These are phyloP conservation scores for Coniochaeta ligniaria DNA, from an alignment of 2,329 filamentous ascomycete species.

Conservation along the genomic window DNA sequence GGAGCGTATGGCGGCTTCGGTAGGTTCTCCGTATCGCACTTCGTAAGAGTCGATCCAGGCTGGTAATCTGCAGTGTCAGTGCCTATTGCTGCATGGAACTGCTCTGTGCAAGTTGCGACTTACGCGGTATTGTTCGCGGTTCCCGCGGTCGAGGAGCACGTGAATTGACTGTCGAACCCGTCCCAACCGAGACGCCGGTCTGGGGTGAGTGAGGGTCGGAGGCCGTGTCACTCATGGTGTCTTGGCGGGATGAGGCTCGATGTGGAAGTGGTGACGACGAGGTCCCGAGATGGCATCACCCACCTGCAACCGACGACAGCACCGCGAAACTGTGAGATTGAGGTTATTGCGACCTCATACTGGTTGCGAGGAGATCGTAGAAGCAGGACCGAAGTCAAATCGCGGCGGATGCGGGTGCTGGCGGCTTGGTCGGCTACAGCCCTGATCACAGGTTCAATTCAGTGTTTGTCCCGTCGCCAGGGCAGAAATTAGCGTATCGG, in stretches of 20 bases:
- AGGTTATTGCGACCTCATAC: neutral
- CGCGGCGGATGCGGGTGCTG: neutral
- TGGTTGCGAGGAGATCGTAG: neutral
- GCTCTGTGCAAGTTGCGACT: neutral
- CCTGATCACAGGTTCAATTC: neutral
- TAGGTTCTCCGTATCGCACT: constrained; percentile 27
- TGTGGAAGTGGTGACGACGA: neutral
- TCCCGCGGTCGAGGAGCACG: constrained; percentile 14
- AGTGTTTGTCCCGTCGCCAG: neutral
- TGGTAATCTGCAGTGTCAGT: constrained; percentile 12
- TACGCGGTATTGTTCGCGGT: constrained; percentile 23
- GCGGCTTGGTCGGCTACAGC: neutral
- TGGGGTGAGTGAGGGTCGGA: constrained; percentile 4
- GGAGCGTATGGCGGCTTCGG: constrained; percentile 29
- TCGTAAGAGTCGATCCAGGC: constrained; percentile 45
- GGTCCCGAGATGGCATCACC: neutral
- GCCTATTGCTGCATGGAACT: neutral
- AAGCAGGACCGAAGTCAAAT: neutral
- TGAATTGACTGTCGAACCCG: constrained; percentile 7
- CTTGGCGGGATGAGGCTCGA: constrained; percentile 2
- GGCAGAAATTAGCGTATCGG: neutral
- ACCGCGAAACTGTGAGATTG: neutral
- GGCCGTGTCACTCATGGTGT: constrained; percentile 6
- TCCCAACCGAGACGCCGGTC: constrained; percentile 4
- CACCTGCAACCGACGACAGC: neutral